Conservation (phyloP, 768 basidiomycete species). For the Russula compacta region DNA sequence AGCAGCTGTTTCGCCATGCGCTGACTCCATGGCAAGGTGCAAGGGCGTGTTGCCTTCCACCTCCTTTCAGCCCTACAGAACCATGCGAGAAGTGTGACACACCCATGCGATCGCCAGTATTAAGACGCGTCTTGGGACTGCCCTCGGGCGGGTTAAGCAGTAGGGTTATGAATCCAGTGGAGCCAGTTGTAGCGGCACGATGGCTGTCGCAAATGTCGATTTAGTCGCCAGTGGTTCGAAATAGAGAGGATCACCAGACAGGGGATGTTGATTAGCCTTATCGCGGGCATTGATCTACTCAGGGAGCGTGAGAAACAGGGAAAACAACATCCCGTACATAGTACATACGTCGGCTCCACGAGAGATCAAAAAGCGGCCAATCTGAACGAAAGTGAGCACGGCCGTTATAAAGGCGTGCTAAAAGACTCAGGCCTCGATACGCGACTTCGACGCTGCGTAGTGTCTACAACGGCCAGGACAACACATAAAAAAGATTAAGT, state of each 20-base stretch:
- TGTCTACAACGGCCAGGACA: slow-evolving; percentile 42
- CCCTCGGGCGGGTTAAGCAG: slow-evolving; percentile 79
- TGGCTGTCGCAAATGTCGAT: slow-evolving; percentile 45
- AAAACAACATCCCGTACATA: slow-evolving; percentile 17
- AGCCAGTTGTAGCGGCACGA: slow-evolving; percentile 93
- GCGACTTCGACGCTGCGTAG: slow-evolving; percentile 89
- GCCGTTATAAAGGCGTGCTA: not conserved
- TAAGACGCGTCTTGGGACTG: slow-evolving; percentile 69
- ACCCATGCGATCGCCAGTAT: slow-evolving; percentile 78
- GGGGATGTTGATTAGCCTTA: slow-evolving; percentile 83
- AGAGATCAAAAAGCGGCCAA: slow-evolving; percentile 76
- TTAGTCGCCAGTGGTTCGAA: not conserved
- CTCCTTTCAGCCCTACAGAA: not conserved
- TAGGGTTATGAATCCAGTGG: slow-evolving; percentile 77
- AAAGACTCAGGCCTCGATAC: slow-evolving; percentile 50
- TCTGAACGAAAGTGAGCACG: slow-evolving; percentile 39
- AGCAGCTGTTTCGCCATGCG: slow-evolving; percentile 85
- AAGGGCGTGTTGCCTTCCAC: slow-evolving; percentile 82
- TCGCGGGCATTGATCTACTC: slow-evolving; percentile 87
- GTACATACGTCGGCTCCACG: slow-evolving; percentile 84
- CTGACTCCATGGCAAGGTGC: slow-evolving; percentile 96
- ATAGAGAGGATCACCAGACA: slow-evolving; percentile 41
- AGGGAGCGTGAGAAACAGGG: slow-evolving; percentile 28
- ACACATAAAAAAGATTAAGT: slow-evolving; percentile 3
- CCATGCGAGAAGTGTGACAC: slow-evolving; percentile 17